phyloP scores from a whole-genome alignment of 495 filamentous ascomycete species.

The Glutinoglossum americanum region DNA sequence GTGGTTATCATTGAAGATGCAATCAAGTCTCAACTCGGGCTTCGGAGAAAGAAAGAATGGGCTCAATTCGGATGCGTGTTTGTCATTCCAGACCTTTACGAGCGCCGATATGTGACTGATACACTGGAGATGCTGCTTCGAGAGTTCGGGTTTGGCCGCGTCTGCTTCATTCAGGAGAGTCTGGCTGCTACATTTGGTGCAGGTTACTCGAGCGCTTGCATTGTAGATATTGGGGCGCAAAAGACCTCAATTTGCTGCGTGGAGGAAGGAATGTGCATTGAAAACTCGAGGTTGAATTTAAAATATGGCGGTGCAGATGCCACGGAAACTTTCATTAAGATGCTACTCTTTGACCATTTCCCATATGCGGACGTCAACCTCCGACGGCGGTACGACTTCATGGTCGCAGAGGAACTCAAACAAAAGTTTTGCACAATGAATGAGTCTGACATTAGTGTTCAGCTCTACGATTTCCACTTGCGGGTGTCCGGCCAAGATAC shows the following conservation, averaged over 20 bases:
- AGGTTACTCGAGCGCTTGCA: constrained; percentile 75
- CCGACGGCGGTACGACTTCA: constrained; percentile 70
- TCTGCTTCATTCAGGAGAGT: constrained; percentile 90
- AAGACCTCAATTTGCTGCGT: constrained; percentile 97
- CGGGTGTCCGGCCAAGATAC: constrained; percentile 75
- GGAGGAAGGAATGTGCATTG: constrained; percentile 85
- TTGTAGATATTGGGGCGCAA: constrained; percentile 91
- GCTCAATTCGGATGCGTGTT: constrained; percentile 82
- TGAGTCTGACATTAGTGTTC: constrained; percentile 61
- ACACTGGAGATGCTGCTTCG: constrained; percentile 66
- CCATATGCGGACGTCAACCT: constrained; percentile 88
- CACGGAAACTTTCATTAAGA: constrained; percentile 83
- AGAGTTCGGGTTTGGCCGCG: constrained; percentile 66
- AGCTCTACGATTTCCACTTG: constrained; percentile 69
- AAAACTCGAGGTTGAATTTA: constrained; percentile 79
- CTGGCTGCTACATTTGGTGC: constrained; percentile 90
- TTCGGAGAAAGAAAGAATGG: constrained; percentile 62
- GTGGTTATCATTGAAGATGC: constrained; percentile 69
- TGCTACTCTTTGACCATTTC: constrained; percentile 91
- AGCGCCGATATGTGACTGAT: constrained; percentile 73
- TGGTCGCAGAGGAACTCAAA: constrained; percentile 89
- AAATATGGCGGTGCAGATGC: constrained; percentile 87
- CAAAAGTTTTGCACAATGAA: constrained; percentile 71
- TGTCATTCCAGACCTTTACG: constrained; percentile 88
- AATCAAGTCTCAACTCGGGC: constrained; percentile 57